phyloP scores from a whole-genome alignment of 768 basidiomycete genomes.

The Pisolithus microcarpus region DNA sequence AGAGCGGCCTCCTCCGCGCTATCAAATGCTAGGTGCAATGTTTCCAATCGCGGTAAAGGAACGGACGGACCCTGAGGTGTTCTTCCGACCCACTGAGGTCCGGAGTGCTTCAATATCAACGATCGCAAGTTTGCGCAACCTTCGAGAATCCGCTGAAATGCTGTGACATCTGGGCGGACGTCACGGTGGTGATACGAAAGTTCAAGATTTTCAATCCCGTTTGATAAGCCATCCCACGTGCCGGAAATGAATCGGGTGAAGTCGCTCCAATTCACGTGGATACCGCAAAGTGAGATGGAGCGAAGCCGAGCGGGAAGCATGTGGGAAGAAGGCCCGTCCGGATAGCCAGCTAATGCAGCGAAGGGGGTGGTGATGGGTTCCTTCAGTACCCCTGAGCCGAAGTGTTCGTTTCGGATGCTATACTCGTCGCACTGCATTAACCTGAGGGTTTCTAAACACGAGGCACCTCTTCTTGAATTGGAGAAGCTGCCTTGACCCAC shows the following conservation, averaged over 20 bases:
- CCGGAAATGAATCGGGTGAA: conserved; percentile 30
- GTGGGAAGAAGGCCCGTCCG: not conserved
- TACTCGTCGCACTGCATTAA: conserved; percentile 59
- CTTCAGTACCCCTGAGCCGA: conserved; percentile 36
- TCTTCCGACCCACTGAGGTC: conserved; percentile 21
- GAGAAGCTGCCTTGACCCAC: conserved; percentile 27
- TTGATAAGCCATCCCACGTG: conserved; percentile 12
- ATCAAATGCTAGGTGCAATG: conserved; percentile 40
- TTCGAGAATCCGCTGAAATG: conserved; percentile 39
- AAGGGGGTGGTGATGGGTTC: conserved; percentile 30
- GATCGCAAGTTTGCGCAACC: conserved; percentile 34
- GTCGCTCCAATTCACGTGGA: conserved; percentile 48
- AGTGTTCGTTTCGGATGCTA: conserved; percentile 37
- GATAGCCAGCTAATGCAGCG: conserved; percentile 10
- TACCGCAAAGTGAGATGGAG: conserved; percentile 46
- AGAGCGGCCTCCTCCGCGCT: conserved; percentile 31
- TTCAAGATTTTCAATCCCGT: conserved; percentile 31
- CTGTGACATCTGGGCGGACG: conserved; percentile 44
- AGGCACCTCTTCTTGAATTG: conserved; percentile 12
- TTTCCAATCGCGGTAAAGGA: conserved; percentile 31
- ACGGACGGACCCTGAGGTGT: conserved; percentile 24
- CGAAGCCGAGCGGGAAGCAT: conserved; percentile 36
- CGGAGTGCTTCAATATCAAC: conserved; percentile 45
- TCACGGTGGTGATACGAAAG: conserved; percentile 47
- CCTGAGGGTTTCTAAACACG: conserved; percentile 40